Percentiles rank a stretch among this genome's conserved stretches.
Evolutionary conservation across 495 filamentous ascomycete genomes (phyloP).

Genomic region (Penicillium tannophilum): DNA sequence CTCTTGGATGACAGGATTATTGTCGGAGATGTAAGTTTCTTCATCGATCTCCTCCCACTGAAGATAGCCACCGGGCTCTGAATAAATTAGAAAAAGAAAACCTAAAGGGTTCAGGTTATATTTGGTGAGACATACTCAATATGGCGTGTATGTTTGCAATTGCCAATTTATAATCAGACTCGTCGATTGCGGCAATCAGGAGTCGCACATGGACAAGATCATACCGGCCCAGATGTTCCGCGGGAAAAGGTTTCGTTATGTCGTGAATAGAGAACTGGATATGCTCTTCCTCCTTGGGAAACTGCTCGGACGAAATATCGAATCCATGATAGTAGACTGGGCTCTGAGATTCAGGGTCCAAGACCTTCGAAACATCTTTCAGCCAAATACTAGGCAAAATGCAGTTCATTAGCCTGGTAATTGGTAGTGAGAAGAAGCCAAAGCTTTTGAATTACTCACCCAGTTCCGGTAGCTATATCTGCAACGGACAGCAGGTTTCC

Average conservation of each 20-base stretch:
- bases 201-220: constrained; percentile 29
- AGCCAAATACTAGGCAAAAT: constrained; percentile 23
- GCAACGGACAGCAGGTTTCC: constrained; percentile 19
- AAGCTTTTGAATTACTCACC: constrained; percentile 8
- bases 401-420: neutral
- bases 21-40: constrained; percentile 13
- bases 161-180: constrained; percentile 16
- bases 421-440: neutral
- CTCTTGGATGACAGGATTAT: constrained; percentile 16
- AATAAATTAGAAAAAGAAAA: neutral
- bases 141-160: constrained; percentile 19
- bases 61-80: constrained; percentile 30
- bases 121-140: constrained; percentile 3
- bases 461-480: constrained; percentile 31
- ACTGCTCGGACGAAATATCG: constrained; percentile 27
- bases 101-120: neutral
- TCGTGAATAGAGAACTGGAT: constrained; percentile 21
- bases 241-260: constrained; percentile 25
- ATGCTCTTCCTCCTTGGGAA: constrained; percentile 9
- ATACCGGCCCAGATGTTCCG: constrained; percentile 16
- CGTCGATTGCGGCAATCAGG: constrained; percentile 22
- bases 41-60: constrained; percentile 32
- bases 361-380: constrained; percentile 14
- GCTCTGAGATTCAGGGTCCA: neutral
- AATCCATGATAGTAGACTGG: constrained; percentile 22